Evolutionary conservation across 129 eudicot species (phyloP).

Genomic region (Lonicera japonica): DNA sequence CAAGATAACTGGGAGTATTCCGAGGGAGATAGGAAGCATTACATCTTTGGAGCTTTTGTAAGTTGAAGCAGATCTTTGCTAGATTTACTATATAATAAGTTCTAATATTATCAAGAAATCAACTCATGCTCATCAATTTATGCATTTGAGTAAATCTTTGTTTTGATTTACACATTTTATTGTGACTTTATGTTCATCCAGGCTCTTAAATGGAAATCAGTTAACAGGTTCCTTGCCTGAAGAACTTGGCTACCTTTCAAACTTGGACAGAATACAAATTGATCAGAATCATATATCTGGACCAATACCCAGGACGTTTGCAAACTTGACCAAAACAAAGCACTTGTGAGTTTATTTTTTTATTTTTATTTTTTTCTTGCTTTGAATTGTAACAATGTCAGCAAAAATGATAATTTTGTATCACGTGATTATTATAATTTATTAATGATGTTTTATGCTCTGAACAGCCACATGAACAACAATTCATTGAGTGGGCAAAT

Average conservation of each 20-base stretch:
- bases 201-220: constrained; percentile 83
- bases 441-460: constrained; percentile 10
- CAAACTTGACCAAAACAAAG: constrained; percentile 58
- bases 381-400: not conserved
- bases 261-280: constrained; percentile 79
- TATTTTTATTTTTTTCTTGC: not conserved
- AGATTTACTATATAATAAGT: not conserved
- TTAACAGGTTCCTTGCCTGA: constrained; percentile 75
- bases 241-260: constrained; percentile 69
- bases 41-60: constrained; percentile 52
- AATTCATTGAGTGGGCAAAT: constrained; percentile 85
- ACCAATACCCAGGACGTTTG: constrained; percentile 64
- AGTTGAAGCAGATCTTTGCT: constrained; percentile 22
- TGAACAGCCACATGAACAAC: constrained; percentile 94
- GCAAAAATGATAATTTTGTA: not conserved
- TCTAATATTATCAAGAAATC: constrained; percentile 10
- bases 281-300: constrained; percentile 85
- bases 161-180: not conserved
- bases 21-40: constrained; percentile 62
- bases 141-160: not conserved
- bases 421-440: not conserved
- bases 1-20: constrained; percentile 56
- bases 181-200: constrained; percentile 29
- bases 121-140: not conserved
- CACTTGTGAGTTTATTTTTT: constrained; percentile 57